Evolutionary conservation across 2,329 filamentous ascomycete species (phyloP).

Genomic region (Botryosphaeria agaves): DNA sequence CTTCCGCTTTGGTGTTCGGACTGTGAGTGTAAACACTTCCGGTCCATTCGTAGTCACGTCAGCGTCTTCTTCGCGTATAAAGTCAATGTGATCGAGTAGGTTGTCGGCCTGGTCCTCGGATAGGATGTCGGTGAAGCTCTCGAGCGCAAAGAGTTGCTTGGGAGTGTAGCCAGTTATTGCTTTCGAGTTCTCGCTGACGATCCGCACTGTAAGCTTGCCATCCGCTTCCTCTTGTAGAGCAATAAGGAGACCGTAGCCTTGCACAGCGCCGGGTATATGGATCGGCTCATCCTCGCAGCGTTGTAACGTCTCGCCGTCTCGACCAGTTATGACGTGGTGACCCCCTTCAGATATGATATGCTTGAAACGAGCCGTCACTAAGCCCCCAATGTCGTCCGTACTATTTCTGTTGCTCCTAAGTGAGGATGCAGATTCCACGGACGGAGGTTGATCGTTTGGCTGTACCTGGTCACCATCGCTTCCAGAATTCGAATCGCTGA

Average conservation of each 20-base stretch:
- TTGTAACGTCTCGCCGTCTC: conserved; percentile 53
- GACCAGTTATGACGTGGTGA: conserved; percentile 67
- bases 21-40: conserved; percentile 67
- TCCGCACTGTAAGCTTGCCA: conserved; percentile 49
- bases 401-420: conserved; percentile 16
- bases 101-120: conserved; percentile 73
- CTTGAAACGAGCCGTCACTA: conserved; percentile 59
- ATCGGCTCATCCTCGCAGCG: conserved; percentile 85
- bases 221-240: conserved; percentile 55
- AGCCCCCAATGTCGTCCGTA: conserved; percentile 23
- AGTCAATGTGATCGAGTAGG: conserved; percentile 72
- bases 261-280: conserved; percentile 66
- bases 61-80: conserved; percentile 66
- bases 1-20: conserved; percentile 39
- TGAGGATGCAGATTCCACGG: conserved; percentile 12
- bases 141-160: conserved; percentile 53
- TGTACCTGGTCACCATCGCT: conserved; percentile 1
- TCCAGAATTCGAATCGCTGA: conserved; percentile 16
- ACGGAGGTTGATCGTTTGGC: conserved; percentile 10
- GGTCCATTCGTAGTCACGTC: conserved; percentile 62
- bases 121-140: conserved; percentile 68
- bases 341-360: conserved; percentile 62
- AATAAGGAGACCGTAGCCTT: conserved; percentile 63
- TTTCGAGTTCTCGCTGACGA: conserved; percentile 68
- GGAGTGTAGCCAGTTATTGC: conserved; percentile 62